Percentiles rank a stretch among this genome's conserved stretches.
Evolutionary conservation across 1,284 basidiomycete species (phyloP).

Genomic region (Somion occarium): DNA sequence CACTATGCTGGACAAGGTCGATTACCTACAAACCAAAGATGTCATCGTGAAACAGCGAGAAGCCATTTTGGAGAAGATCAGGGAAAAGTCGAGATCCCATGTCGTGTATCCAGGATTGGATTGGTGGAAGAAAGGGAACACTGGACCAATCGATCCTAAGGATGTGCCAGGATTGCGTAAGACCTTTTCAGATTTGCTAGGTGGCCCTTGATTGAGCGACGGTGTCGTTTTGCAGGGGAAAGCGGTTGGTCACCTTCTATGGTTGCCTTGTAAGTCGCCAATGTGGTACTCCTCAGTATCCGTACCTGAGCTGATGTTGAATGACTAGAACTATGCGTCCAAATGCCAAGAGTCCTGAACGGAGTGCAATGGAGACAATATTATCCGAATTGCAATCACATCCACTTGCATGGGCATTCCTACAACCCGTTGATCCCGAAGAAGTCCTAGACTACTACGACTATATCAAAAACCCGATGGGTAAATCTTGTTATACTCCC

Average conservation of each 20-base stretch:
- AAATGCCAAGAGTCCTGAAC: slow-evolving; percentile 51
- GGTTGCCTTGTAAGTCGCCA: slow-evolving; percentile 60
- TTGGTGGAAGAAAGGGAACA: slow-evolving; percentile 35
- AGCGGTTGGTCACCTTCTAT: slow-evolving; percentile 93
- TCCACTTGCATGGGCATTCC: slow-evolving; percentile 86
- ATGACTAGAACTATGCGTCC: slow-evolving; percentile 25
- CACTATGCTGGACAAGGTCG: slow-evolving; percentile 86
- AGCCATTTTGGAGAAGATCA: slow-evolving; percentile 86
- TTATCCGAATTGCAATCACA: slow-evolving; percentile 82
- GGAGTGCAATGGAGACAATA: slow-evolving; percentile 76
- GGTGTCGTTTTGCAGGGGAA: slow-evolving; percentile 50
- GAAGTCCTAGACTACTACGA: slow-evolving; percentile 93
- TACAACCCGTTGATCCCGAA: slow-evolving; percentile 73
- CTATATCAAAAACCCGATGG: slow-evolving; percentile 92
- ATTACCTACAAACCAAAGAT: slow-evolving; percentile 83
- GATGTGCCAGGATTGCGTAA: slow-evolving; percentile 83
- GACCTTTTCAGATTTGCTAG: slow-evolving; percentile 24
- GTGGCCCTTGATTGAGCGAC: slow-evolving; percentile 5
- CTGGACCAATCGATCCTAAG: slow-evolving; percentile 54
- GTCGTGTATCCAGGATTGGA: slow-evolving; percentile 82
- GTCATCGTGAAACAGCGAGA: slow-evolving; percentile 85
- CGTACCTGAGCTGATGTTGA: slow-evolving; percentile 6
- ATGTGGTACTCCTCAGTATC: slow-evolving; percentile 3
- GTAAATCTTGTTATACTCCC: slow-evolving; percentile 39
- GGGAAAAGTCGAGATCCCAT: slow-evolving; percentile 84